Conservation (phyloP, 1,139 yeast species). For the Ashbya aceris region DNA sequence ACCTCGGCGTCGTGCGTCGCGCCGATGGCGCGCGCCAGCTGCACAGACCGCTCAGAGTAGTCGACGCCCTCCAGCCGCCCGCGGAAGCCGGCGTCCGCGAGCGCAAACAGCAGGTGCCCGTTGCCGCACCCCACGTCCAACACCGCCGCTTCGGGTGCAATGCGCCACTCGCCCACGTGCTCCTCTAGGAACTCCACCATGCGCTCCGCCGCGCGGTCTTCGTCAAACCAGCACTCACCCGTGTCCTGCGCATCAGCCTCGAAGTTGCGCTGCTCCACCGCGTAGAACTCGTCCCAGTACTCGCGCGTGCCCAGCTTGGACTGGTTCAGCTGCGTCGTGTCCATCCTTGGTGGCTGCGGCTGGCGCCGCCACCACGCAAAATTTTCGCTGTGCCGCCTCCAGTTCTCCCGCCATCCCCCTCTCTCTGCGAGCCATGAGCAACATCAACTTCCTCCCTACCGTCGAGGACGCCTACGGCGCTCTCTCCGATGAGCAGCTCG, state of each 20-base stretch:
- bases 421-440: constrained; percentile 15
- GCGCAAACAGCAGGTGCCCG: constrained; percentile 73
- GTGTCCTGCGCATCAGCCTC: constrained; percentile 66
- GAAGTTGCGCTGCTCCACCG: constrained; percentile 62
- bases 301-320: constrained; percentile 73
- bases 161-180: constrained; percentile 29
- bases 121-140: constrained; percentile 93
- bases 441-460: constrained; percentile 24
- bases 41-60: constrained; percentile 70
- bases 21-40: constrained; percentile 58
- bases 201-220: constrained; percentile 78
- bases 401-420: neutral
- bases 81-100: constrained; percentile 50
- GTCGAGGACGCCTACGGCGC: constrained; percentile 39
- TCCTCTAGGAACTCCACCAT: constrained; percentile 59
- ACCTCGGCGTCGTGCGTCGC: constrained; percentile 31
- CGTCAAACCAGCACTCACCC: constrained; percentile 96
- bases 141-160: constrained; percentile 33
- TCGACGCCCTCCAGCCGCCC: constrained; percentile 65
- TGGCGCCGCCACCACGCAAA: neutral
- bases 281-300: constrained; percentile 87
- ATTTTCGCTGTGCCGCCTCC: neutral
- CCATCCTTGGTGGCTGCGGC: constrained; percentile 31
- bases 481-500: constrained; percentile 64
- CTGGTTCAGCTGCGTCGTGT: constrained; percentile 47